Evolutionary conservation across 805 yeast species (phyloP).

Genomic region (Starmerella sirachaensis): DNA sequence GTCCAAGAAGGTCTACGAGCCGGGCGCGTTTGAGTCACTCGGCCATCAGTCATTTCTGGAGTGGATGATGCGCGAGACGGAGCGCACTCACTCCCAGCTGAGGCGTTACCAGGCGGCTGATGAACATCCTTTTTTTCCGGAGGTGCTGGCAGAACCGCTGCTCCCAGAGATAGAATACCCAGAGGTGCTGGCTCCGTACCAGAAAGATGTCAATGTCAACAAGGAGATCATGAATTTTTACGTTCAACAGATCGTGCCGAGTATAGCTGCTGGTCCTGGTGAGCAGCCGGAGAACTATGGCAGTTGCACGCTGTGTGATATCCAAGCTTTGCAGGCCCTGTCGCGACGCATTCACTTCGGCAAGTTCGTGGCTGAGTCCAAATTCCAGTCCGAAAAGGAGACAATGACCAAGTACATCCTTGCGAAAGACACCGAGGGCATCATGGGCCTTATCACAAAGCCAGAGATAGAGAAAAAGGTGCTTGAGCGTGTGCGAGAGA

Average conservation of each 20-base stretch:
- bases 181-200: slow-evolving; percentile 58
- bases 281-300: slow-evolving; percentile 83
- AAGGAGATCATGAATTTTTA: slow-evolving; percentile 54
- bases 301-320: slow-evolving; percentile 72
- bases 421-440: slow-evolving; percentile 54
- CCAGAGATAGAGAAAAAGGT: slow-evolving; percentile 76
- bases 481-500: slow-evolving; percentile 59
- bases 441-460: slow-evolving; percentile 75
- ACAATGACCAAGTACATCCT: slow-evolving; percentile 52
- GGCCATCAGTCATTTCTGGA: slow-evolving; percentile 68
- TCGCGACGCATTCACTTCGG: slow-evolving; percentile 94
- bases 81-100: slow-evolving; percentile 61
- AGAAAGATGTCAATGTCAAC: slow-evolving; percentile 67
- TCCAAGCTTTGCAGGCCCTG: slow-evolving; percentile 74
- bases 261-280: slow-evolving; percentile 50
- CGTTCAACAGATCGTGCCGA: slow-evolving; percentile 62
- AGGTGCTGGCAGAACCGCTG: slow-evolving; percentile 49
- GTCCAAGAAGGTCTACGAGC: slow-evolving; percentile 62
- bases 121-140: slow-evolving; percentile 80
- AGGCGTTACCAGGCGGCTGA: slow-evolving; percentile 92
- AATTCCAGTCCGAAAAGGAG: slow-evolving; percentile 58
- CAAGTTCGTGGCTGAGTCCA: slow-evolving; percentile 93
- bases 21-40: slow-evolving; percentile 49
- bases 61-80: slow-evolving; percentile 69
- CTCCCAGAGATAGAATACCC: slow-evolving; percentile 76